A percentile compares a stretch with the other conserved stretches of the same genome.
Conservation (phyloP, 441 rosid genomes). For the Gossypium aridum region DNA sequence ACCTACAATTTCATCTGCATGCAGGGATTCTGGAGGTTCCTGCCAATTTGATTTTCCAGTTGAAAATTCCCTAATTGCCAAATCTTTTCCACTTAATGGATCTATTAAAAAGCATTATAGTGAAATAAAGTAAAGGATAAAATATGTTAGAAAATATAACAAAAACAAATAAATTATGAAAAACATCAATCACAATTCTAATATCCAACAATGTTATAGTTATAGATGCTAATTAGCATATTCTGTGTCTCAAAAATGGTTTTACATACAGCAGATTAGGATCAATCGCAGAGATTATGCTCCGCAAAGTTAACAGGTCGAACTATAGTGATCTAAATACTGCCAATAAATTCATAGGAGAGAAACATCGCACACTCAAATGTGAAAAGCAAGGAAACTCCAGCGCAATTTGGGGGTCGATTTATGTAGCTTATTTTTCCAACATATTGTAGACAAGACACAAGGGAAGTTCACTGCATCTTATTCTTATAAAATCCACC, state of each 20-base stretch:
- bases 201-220: neutral
- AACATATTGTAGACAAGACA: too few species aligned
- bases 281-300: neutral
- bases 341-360: neutral
- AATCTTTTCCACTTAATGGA: slow-evolving; percentile 19
- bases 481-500: too few species aligned
- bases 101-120: slow-evolving; percentile 24
- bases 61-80: slow-evolving; percentile 21
- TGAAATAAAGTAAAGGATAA: neutral
- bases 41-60: slow-evolving; percentile 24
- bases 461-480: too few species aligned
- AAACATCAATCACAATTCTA: neutral
- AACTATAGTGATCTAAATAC: neutral
- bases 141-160: neutral
- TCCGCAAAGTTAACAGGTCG: neutral
- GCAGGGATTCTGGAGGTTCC: slow-evolving; percentile 22
- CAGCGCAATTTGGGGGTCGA: too few species aligned
- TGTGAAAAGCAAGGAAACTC: too few species aligned
- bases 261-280: neutral
- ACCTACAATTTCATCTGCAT: slow-evolving; percentile 20
- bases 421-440: neutral
- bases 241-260: neutral
- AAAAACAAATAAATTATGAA: neutral
- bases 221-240: neutral
- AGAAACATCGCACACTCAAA: too few species aligned